Conservation (phyloP, 2,329 filamentous ascomycete species). For the Byssoonygena ceratinophila region DNA sequence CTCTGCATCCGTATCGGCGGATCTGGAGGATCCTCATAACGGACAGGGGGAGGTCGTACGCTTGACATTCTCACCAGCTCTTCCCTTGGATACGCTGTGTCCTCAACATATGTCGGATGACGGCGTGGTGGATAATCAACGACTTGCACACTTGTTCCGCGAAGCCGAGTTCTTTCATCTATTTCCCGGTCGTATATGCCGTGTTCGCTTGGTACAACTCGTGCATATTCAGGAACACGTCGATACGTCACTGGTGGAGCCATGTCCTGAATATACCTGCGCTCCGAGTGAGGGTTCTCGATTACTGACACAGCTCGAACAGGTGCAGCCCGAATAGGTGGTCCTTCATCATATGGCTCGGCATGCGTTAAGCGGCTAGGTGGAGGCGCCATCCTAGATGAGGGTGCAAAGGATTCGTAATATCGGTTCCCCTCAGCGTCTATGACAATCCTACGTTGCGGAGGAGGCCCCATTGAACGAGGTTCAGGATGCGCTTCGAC, state of each 20-base stretch:
- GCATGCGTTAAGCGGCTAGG: constrained; percentile 25
- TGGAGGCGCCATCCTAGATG: constrained; percentile 25
- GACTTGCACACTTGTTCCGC: constrained; percentile 34
- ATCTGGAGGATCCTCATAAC: constrained; percentile 37
- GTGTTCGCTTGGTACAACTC: constrained; percentile 24
- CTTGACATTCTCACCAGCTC: constrained; percentile 48
- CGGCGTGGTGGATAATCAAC: constrained; percentile 33
- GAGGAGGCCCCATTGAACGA: constrained; percentile 44
- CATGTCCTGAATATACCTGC: constrained; percentile 38
- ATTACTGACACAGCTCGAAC: constrained; percentile 35
- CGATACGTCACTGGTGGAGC: constrained; percentile 34
- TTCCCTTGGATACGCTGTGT: constrained; percentile 47
- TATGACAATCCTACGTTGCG: constrained; percentile 59
- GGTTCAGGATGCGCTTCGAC: constrained; percentile 30
- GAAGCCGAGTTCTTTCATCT: constrained; percentile 29
- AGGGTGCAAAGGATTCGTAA: constrained; percentile 44
- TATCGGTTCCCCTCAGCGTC: constrained; percentile 79
- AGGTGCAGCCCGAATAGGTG: constrained; percentile 25
- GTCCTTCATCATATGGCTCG: constrained; percentile 29
- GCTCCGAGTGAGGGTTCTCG: constrained; percentile 33
- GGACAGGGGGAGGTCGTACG: constrained; percentile 43
- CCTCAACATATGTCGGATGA: constrained; percentile 46
- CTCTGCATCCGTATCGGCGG: constrained; percentile 34
- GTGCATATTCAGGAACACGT: constrained; percentile 31
- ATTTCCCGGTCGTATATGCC: constrained; percentile 26